These are phyloP conservation scores for Colletotrichum viniferum DNA, from an alignment of 2,329 filamentous ascomycete genomes.

Conservation along the genomic window DNA sequence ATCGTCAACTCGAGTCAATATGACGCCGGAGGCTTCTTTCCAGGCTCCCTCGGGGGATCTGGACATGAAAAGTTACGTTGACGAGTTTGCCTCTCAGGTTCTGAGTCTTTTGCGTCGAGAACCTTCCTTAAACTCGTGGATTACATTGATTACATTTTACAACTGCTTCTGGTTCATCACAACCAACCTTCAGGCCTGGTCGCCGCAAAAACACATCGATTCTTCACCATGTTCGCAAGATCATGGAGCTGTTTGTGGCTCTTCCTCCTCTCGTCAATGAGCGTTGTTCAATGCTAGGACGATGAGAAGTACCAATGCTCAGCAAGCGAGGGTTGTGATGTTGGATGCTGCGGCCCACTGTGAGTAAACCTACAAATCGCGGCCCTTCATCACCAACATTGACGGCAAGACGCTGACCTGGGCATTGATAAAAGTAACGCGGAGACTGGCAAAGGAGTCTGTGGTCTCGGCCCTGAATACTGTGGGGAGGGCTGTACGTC, in stretches of 20 bases:
- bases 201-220: background rate
- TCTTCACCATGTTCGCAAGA: background rate
- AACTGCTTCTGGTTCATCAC: background rate
- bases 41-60: background rate
- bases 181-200: background rate
- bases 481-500: slow-evolving; percentile 23
- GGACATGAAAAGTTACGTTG: background rate
- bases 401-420: background rate
- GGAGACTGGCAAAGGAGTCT: background rate
- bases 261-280: background rate
- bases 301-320: background rate
- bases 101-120: background rate
- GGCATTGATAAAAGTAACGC: background rate
- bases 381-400: background rate
- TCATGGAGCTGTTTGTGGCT: background rate
- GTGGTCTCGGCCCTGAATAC: background rate
- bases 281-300: background rate
- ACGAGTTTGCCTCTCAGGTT: background rate
- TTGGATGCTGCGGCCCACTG: background rate
- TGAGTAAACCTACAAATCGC: background rate
- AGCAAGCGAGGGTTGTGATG: background rate
- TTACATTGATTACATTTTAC: background rate
- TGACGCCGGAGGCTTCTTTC: background rate
- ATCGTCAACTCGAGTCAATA: background rate
- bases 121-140: background rate